A percentile compares a stretch with the other conserved stretches of the same genome.
Conservation (phyloP, 2,329 filamentous ascomycete species). For the Hypoxylon sp. region DNA sequence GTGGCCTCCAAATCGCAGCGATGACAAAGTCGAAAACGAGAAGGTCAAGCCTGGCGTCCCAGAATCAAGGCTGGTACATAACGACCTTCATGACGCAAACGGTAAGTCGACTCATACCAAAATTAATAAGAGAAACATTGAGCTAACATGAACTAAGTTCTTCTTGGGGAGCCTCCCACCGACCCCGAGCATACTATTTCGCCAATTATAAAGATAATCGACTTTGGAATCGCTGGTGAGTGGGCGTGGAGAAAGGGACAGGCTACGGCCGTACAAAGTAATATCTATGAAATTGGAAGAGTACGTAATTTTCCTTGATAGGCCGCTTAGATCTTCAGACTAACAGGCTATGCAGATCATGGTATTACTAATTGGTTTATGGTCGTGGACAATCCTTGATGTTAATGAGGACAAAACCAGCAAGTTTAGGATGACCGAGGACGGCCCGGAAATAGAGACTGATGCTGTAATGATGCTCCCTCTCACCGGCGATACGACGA, state of each 20-base stretch:
- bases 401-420: no score
- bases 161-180: not conserved
- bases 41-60: not conserved
- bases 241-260: not conserved
- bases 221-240: constrained; percentile 8
- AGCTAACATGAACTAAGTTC: constrained; percentile 14
- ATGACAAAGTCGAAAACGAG: not conserved
- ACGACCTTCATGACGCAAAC: constrained; percentile 14
- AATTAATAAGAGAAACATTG: not conserved
- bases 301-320: not conserved
- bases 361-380: not conserved
- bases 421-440: not conserved
- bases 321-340: not conserved
- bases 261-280: not conserved
- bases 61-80: constrained; percentile 2
- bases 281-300: not conserved
- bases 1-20: not conserved
- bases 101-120: not conserved
- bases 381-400: not conserved
- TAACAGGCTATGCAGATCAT: not conserved
- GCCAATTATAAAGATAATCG: constrained; percentile 12
- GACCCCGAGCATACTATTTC: constrained; percentile 10
- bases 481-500: not conserved
- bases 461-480: not conserved
- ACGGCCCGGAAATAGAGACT: not conserved